Conservation (phyloP, 179 eudicot species). For the Camellia oleifera region DNA sequence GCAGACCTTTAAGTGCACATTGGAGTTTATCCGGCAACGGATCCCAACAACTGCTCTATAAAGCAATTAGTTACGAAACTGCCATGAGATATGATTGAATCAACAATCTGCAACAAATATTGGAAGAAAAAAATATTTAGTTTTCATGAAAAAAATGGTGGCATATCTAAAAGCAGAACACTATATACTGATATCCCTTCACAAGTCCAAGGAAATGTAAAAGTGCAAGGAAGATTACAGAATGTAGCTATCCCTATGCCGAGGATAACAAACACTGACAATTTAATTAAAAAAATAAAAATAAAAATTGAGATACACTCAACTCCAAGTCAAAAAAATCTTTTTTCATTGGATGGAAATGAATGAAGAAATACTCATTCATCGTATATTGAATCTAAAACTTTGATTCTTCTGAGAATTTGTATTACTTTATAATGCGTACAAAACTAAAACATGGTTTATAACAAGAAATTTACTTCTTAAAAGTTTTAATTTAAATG, state of each 20-base stretch:
- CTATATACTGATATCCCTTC: background rate
- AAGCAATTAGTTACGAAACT: constrained; percentile 66
- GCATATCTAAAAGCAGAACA: background rate
- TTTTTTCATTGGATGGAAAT: no score
- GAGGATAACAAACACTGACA: no score
- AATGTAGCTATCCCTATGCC: no score
- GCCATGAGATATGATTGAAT: constrained; percentile 90
- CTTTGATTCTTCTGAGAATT: no score
- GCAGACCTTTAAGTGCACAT: constrained; percentile 83
- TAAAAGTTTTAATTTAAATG: no score
- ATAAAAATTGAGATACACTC: background rate
- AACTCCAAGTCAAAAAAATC: no score
- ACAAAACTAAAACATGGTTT: no score
- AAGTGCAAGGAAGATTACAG: no score
- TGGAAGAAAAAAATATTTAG: background rate
- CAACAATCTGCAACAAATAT: constrained; percentile 56
- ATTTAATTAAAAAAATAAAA: background rate
- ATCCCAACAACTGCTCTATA: constrained; percentile 93
- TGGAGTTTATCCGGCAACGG: constrained; percentile 80
- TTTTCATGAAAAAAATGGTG: background rate
- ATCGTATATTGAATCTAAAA: no score
- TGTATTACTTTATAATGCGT: no score
- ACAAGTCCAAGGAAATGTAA: background rate
- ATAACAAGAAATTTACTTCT: no score
- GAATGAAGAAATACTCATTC: no score